These are phyloP conservation scores for Fraxinus angustifolia DNA, from an alignment of 305 asterid species.

Conservation along the genomic window DNA sequence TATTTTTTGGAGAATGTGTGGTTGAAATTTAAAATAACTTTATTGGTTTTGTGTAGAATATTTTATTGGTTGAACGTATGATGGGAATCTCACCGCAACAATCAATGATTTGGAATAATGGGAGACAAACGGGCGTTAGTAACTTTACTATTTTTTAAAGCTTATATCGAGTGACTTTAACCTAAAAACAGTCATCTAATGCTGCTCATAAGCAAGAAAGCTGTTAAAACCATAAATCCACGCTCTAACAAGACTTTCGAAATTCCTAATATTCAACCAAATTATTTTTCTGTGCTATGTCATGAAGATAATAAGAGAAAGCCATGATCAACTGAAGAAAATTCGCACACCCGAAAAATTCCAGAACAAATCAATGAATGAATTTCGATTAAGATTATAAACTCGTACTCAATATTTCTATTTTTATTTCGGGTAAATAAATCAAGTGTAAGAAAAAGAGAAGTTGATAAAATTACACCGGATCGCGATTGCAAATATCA, in stretches of 20 bases:
- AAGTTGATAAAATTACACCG: conserved; percentile 38
- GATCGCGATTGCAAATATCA: conserved; percentile 69
- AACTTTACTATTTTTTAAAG: not conserved
- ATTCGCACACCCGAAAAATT: not conserved
- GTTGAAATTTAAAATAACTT: too few species aligned
- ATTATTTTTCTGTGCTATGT: not conserved
- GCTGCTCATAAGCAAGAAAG: not conserved
- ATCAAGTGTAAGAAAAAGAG: not conserved
- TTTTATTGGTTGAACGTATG: too few species aligned
- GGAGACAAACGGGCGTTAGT: too few species aligned
- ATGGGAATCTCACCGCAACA: too few species aligned
- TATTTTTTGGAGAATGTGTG: too few species aligned
- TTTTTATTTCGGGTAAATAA: not conserved
- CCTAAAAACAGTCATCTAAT: not conserved
- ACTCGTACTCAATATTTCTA: not conserved
- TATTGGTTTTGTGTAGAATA: too few species aligned
- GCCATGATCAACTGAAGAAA: not conserved
- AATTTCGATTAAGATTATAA: not conserved
- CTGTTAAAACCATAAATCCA: not conserved
- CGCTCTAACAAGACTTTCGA: not conserved
- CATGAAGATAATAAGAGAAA: not conserved
- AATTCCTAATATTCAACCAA: not conserved
- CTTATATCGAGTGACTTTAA: not conserved
- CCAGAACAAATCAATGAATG: not conserved
- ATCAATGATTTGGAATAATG: too few species aligned